Evolutionary conservation across 768 basidiomycete genomes (phyloP), one percentile per base, ranked within the genome.

Genomic region (Tulasnella calospora): DNA sequence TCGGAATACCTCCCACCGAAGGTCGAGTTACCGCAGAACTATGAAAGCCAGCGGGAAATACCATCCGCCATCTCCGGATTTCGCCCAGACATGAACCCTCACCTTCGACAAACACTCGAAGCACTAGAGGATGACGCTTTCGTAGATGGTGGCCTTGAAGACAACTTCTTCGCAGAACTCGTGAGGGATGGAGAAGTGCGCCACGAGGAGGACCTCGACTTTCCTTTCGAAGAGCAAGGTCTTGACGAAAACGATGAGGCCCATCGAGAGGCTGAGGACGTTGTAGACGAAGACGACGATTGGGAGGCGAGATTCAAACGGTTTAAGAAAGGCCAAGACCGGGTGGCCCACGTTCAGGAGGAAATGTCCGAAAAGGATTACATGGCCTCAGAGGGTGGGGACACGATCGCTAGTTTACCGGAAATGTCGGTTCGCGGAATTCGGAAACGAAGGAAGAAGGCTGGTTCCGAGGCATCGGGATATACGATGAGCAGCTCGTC

Each of bases 401-500:
- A 99, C 83, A 98, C 94, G 0, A 84, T 99, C 38, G 90, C 91
- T 0, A 89, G 88, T 3, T 84, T 99, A 12, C 92, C 92, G 15
- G 87, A 86, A 73, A 88, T 95, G 81, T 90, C 91, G n/a, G 92
- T 97, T 77, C 87, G 91, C 72, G 92, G 95, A 21, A 92, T 92
- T 7, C 92, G 87, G 78, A 90, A 90, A 85, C 89, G 90, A 82
- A 86, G 92, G 82, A 87, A 90, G 80, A 91, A 91, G 81, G 91
- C 90, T 3, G 87, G 90, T 0, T 95, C 93, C 73, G 92, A 95
- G 80, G 95, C 94, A 12, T 95, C 94, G 30, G 96, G 94, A 17
- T 97, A 97, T 87, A 94, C 93, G 83, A 98, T 99, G 96, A 97
- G 94, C 83, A 96, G 94, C 82, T 95, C 95, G 3, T 95, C 95